phyloP scores from a whole-genome alignment of 2,329 filamentous ascomycete genomes.

The Penicillium vulpinum region DNA sequence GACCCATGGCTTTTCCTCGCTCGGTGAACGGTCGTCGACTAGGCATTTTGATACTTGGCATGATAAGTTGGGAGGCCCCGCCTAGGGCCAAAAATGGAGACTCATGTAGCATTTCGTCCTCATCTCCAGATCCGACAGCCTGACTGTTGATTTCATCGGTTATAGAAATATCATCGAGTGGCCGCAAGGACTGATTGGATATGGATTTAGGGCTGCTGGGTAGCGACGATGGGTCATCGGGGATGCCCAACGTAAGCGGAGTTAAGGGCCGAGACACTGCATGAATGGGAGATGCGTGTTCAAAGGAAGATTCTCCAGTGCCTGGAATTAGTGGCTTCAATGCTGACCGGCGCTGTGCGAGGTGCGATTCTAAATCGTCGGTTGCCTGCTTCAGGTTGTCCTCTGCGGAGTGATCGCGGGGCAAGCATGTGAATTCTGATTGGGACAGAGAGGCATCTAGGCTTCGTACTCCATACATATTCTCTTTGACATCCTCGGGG shows the following conservation, averaged over 20 bases:
- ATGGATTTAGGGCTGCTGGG: slow-evolving; percentile 61
- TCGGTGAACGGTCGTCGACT: slow-evolving; percentile 85
- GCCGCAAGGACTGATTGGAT: slow-evolving; percentile 59
- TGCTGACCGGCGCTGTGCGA: slow-evolving; percentile 35
- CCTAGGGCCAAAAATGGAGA: slow-evolving; percentile 35
- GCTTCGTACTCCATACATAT: slow-evolving; percentile 59
- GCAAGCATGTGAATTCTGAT: slow-evolving; percentile 25
- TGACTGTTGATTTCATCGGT: slow-evolving; percentile 58
- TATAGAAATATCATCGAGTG: slow-evolving; percentile 59
- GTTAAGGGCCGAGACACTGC: slow-evolving; percentile 47
- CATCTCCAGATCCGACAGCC: slow-evolving; percentile 56
- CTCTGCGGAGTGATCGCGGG: slow-evolving; percentile 11
- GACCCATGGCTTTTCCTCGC: slow-evolving; percentile 78
- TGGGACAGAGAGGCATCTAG: slow-evolving; percentile 54
- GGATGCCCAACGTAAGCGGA: slow-evolving; percentile 48
- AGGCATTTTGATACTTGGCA: slow-evolving; percentile 94
- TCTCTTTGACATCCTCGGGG: slow-evolving; percentile 40
- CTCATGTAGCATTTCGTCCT: slow-evolving; percentile 48
- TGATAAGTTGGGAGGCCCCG: slow-evolving; percentile 75
- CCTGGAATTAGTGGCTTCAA: slow-evolving; percentile 27
- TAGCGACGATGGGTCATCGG: slow-evolving; percentile 51
- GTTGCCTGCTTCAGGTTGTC: slow-evolving; percentile 13
- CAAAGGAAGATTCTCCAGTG: slow-evolving; percentile 18
- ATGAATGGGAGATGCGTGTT: slow-evolving; percentile 22
- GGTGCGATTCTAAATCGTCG: slow-evolving; percentile 23